Conservation (phyloP, 2,329 filamentous ascomycete genomes). For the Westerdykella aurantiaca region DNA sequence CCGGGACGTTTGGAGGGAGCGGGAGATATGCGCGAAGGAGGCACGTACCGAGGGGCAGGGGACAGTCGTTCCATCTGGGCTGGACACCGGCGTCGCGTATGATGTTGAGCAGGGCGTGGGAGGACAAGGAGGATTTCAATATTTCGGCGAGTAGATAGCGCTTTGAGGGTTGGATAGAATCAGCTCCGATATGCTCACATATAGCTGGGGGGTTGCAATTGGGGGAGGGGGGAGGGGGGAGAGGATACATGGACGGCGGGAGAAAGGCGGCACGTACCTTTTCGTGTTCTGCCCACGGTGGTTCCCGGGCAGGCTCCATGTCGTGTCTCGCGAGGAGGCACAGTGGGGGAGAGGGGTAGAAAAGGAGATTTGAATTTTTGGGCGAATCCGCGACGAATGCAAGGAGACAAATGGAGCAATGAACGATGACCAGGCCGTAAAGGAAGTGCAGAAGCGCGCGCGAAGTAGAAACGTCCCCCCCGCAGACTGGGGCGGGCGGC, state of each 20-base stretch:
- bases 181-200: constrained; percentile 2
- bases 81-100: constrained; percentile 41
- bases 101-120: constrained; percentile 40
- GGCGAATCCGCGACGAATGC: constrained; percentile 23
- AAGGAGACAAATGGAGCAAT: constrained; percentile 33
- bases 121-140: constrained; percentile 45
- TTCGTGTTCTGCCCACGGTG: constrained; percentile 44
- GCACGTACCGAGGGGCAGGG: constrained; percentile 46
- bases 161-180: constrained; percentile 12
- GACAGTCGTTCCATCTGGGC: constrained; percentile 46
- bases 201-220: neutral
- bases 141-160: constrained; percentile 48
- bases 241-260: constrained; percentile 1
- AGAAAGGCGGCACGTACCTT: constrained; percentile 34
- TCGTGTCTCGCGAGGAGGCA: constrained; percentile 16
- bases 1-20: neutral
- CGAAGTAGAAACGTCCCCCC: constrained; percentile 15
- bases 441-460: constrained; percentile 29
- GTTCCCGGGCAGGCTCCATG: constrained; percentile 41
- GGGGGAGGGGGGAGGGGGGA: constrained; percentile 2
- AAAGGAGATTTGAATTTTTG: constrained; percentile 29
- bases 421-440: constrained; percentile 29
- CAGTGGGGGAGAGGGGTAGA: constrained; percentile 23
- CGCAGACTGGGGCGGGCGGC: constrained; percentile 18
- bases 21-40: constrained; percentile 1